Conservation (phyloP, 2,329 filamentous ascomycete genomes). For the Fusarium sambucinum region DNA sequence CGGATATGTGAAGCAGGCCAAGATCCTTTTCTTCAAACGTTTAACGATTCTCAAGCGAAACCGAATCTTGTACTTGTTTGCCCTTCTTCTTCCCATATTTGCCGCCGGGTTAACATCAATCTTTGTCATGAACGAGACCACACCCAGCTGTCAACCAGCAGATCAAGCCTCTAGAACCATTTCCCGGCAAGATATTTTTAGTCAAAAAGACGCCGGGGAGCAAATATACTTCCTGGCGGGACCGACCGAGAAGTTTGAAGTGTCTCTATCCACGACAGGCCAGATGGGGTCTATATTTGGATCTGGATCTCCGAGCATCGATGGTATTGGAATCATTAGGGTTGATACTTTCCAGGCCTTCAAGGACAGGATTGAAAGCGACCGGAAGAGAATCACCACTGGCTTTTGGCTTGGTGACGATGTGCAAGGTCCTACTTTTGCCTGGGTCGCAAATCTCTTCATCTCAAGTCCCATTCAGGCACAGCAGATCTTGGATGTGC, state of each 20-base stretch:
- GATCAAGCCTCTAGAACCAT: slow-evolving; percentile 59
- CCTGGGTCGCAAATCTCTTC: slow-evolving; percentile 75
- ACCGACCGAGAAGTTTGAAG: slow-evolving; percentile 54
- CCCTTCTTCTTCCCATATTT: slow-evolving; percentile 81
- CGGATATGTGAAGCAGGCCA: slow-evolving; percentile 75
- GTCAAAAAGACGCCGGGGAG: slow-evolving; percentile 49
- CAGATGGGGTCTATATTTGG: neutral
- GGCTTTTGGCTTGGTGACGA: slow-evolving; percentile 80
- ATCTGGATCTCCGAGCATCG: neutral
- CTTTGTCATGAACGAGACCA: slow-evolving; percentile 72
- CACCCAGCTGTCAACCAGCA: slow-evolving; percentile 64
- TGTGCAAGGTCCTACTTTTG: slow-evolving; percentile 71
- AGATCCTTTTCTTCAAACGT: slow-evolving; percentile 82
- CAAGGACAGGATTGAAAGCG: slow-evolving; percentile 70
- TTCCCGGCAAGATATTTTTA: slow-evolving; percentile 55
- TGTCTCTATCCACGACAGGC: slow-evolving; percentile 46
- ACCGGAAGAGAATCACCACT: slow-evolving; percentile 77
- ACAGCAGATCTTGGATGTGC: slow-evolving; percentile 74
- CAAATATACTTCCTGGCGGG: slow-evolving; percentile 50
- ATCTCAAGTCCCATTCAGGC: slow-evolving; percentile 70
- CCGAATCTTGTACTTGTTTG: slow-evolving; percentile 79
- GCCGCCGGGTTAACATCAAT: slow-evolving; percentile 83
- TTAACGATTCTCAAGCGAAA: slow-evolving; percentile 82
- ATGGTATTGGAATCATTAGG: slow-evolving; percentile 31
- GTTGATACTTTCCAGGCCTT: slow-evolving; percentile 77